Base-by-base conservation (phyloP, 177 flowering plant genomes). In the Vitis hybrid region DNA sequence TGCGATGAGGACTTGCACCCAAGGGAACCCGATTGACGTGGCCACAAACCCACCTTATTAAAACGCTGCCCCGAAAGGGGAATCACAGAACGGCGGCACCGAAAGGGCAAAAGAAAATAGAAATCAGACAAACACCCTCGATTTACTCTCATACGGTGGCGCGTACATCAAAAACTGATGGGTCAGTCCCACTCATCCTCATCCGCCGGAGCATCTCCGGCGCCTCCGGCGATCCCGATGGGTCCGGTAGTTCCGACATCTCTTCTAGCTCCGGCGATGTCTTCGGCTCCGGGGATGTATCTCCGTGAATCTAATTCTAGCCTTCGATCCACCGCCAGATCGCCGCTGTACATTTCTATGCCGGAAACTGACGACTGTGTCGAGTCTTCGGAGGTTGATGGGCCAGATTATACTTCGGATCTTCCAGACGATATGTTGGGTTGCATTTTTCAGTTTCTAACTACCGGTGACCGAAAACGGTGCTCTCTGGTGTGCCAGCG, bases 361-460 rank as follows among this genome's bases (percentile, higher is more conserved):
- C 7, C 30, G 63, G 27, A n/a, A 57, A 8, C 59, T 15, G 48
- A 30, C 35, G n/a, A 4, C 3, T 12, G 24, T 15, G 60, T 12
- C 2, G 66, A 61, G 14, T 16, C 51, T 19, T 49, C 18, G 27
- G 60, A 6, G 5, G 14, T 14, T 30, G 63, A 19, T 1, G 16
- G 56, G 7, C 21, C 6, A 0, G 89, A 88, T 60, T 72, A 70
- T 76, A 84, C 75, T 11, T 80, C 75, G 1, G 79, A 81, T 59
- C 73, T 93, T 9, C 96, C 98, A 7, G 98, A 93, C 69, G 94
- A 89, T 69, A 88, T 91, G 68, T 68, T 91, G 67, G 93, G 92
- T 3, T 52, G 66, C 60, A 74, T 93, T 48, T 93, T 93, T 64
- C 93, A 86, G 35, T 82, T 72, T 52, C 86, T 93, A 9, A 66